Percentiles rank a stretch among this genome's conserved stretches.
Conservation (phyloP, 192 early-diverging fungal species). For the Backusella psychrophila region DNA sequence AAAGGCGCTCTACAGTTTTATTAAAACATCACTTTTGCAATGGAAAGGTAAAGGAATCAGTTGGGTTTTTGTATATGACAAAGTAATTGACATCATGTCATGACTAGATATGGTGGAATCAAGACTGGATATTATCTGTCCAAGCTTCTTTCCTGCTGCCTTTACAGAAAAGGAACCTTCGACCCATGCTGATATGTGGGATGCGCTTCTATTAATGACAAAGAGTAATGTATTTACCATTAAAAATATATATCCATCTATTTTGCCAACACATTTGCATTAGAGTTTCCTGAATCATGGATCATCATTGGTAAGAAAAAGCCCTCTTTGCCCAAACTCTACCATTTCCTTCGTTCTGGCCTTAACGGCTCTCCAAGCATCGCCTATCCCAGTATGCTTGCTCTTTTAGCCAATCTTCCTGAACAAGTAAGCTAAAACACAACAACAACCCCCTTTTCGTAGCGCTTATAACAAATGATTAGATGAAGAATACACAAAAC, state of each 20-base stretch:
- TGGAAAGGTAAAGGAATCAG: slow-evolving; percentile 39
- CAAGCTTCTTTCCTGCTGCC: slow-evolving; percentile 56
- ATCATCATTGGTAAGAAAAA: slow-evolving; percentile 52
- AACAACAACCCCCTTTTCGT: background rate
- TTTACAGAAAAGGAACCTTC: slow-evolving; percentile 75
- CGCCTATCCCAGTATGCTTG: slow-evolving; percentile 77
- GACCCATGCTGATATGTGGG: slow-evolving; percentile 83
- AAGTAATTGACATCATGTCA: slow-evolving; percentile 9
- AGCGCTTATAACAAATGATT: background rate
- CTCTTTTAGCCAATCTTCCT: slow-evolving; percentile 67
- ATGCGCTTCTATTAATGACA: slow-evolving; percentile 77
- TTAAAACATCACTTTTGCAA: slow-evolving; percentile 48
- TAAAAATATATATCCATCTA: background rate
- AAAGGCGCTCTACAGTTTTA: slow-evolving; percentile 55
- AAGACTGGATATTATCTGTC: slow-evolving; percentile 47
- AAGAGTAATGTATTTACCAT: slow-evolving; percentile 37
- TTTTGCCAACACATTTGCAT: background rate
- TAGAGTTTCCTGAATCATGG: slow-evolving; percentile 65
- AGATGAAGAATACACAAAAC: slow-evolving; percentile 19
- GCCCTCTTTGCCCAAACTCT: slow-evolving; percentile 59
- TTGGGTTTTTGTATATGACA: background rate
- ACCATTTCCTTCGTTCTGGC: slow-evolving; percentile 64
- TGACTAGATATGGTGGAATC: slow-evolving; percentile 43
- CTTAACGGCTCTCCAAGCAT: slow-evolving; percentile 61
- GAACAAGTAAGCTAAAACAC: slow-evolving; percentile 30